phyloP scores from a whole-genome alignment of 768 basidiomycete species.

The Termitomyces sp. region DNA sequence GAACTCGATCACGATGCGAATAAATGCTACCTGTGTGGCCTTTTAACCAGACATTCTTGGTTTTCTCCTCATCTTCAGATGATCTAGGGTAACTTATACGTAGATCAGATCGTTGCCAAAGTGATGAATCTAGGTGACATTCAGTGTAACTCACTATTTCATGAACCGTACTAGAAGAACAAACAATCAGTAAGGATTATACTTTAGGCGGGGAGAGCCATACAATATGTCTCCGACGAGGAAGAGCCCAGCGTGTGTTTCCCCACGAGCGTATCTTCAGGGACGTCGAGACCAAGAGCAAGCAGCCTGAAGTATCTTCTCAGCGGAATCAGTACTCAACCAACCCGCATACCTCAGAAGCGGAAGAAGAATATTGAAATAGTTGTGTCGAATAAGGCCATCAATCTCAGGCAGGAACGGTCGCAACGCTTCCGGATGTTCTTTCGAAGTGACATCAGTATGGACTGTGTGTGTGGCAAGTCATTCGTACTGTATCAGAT shows the following conservation, averaged over 20 bases:
- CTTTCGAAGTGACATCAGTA: no score
- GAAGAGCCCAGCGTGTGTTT: slow-evolving; percentile 31
- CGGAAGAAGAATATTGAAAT: no score
- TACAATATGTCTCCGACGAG: slow-evolving; percentile 34
- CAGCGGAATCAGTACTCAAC: neutral
- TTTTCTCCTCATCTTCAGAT: slow-evolving; percentile 38
- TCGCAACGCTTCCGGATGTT: no score
- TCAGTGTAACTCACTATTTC: slow-evolving; percentile 40
- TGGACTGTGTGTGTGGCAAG: no score
- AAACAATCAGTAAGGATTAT: no score
- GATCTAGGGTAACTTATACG: slow-evolving; percentile 35
- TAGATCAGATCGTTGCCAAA: no score
- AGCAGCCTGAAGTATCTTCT: slow-evolving; percentile 18
- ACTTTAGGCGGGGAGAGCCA: neutral
- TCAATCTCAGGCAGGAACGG: no score
- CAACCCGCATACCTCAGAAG: no score
- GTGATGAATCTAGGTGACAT: no score
- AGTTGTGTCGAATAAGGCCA: no score
- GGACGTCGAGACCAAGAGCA: slow-evolving; percentile 41
- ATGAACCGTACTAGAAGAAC: slow-evolving; percentile 36
- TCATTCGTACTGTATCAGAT: neutral
- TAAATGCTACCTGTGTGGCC: slow-evolving; percentile 47
- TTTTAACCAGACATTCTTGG: slow-evolving; percentile 47
- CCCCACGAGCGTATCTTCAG: slow-evolving; percentile 39
- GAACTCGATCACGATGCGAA: no score